Conservation (phyloP, 257 asterid species). For the Ehretia macrophylla region DNA sequence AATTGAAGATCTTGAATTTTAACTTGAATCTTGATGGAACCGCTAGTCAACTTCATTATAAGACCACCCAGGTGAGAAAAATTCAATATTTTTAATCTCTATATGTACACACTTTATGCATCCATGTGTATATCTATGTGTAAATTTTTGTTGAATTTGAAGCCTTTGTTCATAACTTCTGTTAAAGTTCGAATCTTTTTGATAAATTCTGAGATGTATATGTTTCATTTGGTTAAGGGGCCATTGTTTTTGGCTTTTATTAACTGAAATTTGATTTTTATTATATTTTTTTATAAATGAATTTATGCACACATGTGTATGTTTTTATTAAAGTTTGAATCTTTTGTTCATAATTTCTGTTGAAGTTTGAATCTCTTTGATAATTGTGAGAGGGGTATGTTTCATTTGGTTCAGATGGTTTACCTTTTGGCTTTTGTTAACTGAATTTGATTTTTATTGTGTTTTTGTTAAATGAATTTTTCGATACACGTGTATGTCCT, state of each 20-base stretch:
- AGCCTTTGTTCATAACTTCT: not conserved
- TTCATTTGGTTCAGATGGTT: conserved; percentile 5
- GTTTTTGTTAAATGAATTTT: too few relatives aligned
- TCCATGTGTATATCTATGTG: conserved; percentile 1
- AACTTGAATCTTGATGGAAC: conserved; percentile 65
- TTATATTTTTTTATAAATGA: too few relatives aligned
- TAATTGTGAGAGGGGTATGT: too few relatives aligned
- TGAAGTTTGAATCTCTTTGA: conserved; percentile 8
- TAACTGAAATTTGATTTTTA: too few relatives aligned
- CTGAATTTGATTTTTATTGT: conserved; percentile 13
- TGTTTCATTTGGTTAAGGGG: too few relatives aligned
- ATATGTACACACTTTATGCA: not conserved
- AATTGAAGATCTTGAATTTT: conserved; percentile 27
- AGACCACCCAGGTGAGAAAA: conserved; percentile 85
- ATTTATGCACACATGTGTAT: too few relatives aligned
- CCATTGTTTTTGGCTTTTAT: too few relatives aligned
- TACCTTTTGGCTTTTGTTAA: conserved; percentile 11
- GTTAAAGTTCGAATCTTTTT: conserved; percentile 34
- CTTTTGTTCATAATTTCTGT: too few relatives aligned
- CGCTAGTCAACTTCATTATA: conserved; percentile 91
- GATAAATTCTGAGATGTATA: conserved; percentile 18
- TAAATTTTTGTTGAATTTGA: not conserved
- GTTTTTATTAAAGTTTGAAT: too few relatives aligned
- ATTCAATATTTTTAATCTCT: not conserved
- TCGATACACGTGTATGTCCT: not conserved